Evolutionary conservation across 805 yeast genomes (phyloP), one percentile per base, ranked within the genome.

Genomic region (Groenewaldozyma tartarivorans): DNA sequence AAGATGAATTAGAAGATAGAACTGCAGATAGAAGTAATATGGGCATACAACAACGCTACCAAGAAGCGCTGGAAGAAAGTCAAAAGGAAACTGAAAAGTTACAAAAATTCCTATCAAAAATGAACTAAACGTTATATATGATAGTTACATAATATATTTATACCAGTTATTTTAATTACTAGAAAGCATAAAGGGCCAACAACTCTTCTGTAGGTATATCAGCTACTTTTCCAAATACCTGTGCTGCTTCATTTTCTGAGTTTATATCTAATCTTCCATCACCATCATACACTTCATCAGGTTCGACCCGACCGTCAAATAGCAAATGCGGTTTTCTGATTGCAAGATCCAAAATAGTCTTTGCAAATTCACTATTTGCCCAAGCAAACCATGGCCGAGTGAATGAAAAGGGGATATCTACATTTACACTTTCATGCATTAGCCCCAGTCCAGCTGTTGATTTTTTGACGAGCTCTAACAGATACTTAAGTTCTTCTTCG

Each of bases 371-470:
- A 1, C 94, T 77, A 56, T 86, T 86, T 50, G 94, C 82, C 96
- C 96, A 86, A 4, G 94, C 81, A 64, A 87, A 87, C 96, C 96
- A 86, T 2, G 92, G 74, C 45, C 96, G 65, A 0, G 95, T 82
- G 56, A 60, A 87, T 19, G 48, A 20, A 44, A 43, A 19, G 2
- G 64, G 64, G 4, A 69, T 62, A 49, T 78, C 69, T 6, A 85
- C 94, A 43, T 81, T 63, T 3, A 86, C 75, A 43, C 81, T 72
- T 63, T 86, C 96, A 56, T 86, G 95, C 75, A 86, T 77, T 42
- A 86, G 66, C 0, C 96, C 96, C 17, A 85, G 63, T 0, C 77
- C 80, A 1, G 70, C 84, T 0, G 95, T 86, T 9, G 76, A 72
- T 3, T 61, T 61, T 67, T 77, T 69, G 4, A 86, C 58, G 39